phyloP scores from a whole-genome alignment of 768 basidiomycete genomes.

The Lactarius tabidus region DNA sequence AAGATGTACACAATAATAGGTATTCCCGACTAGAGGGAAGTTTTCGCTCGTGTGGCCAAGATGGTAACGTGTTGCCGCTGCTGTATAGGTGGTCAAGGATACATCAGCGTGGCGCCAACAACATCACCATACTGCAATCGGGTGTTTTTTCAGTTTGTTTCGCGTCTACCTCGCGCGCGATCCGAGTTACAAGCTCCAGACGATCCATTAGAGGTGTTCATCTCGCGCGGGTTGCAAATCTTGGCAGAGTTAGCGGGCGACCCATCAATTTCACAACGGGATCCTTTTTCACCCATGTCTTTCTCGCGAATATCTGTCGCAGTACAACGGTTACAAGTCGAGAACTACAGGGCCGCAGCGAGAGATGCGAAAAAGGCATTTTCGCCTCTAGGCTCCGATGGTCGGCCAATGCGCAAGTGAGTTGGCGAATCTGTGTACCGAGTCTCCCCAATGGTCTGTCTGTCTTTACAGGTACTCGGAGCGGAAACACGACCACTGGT shows the following conservation, averaged over 20 bases:
- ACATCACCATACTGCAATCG: conserved; percentile 27
- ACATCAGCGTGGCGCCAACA: conserved; percentile 24
- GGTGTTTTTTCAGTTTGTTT: conserved; percentile 25
- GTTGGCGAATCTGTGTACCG: not conserved
- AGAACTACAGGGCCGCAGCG: conserved; percentile 17
- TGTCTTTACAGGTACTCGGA: conserved; percentile 18
- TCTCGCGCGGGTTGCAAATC: conserved; percentile 6
- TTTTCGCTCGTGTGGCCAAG: not conserved
- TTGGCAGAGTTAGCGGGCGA: conserved; percentile 15
- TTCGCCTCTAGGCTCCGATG: conserved; percentile 18
- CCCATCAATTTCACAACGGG: conserved; percentile 12
- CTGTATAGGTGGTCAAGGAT: conserved; percentile 23
- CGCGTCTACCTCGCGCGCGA: conserved; percentile 20
- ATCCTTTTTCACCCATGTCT: conserved; percentile 21
- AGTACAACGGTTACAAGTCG: conserved; percentile 20
- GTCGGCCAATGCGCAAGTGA: conserved; percentile 24
- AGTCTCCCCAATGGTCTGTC: not conserved
- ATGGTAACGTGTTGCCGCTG: not conserved
- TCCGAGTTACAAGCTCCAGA: conserved; percentile 13
- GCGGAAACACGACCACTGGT: conserved; percentile 24
- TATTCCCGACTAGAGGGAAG: not conserved
- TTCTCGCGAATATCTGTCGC: conserved; percentile 19
- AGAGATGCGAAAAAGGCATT: conserved; percentile 9
- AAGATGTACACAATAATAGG: conserved; percentile 21
- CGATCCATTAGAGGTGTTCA: conserved; percentile 5